Evolutionary conservation across 1,284 basidiomycete species (phyloP).

Genomic region (Ceratobasidium sp.): DNA sequence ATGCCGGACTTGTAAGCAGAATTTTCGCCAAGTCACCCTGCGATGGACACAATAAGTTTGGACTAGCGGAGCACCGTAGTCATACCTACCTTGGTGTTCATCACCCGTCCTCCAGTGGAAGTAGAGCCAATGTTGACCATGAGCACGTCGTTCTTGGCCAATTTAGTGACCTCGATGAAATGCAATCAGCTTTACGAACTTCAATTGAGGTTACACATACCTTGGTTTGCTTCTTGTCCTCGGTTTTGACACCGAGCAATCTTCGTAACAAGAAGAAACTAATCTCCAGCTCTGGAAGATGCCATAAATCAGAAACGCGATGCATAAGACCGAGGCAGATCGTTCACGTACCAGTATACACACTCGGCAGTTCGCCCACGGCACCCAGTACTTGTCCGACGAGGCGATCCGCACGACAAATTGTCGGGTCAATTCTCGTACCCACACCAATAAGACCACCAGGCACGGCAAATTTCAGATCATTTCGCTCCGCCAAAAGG

Average conservation of each 20-base stretch:
- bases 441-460: slow-evolving; percentile 98
- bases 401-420: slow-evolving; percentile 95
- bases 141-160: slow-evolving; percentile 91
- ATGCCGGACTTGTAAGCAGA: slow-evolving; percentile 88
- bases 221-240: slow-evolving; percentile 98
- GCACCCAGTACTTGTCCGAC: slow-evolving; percentile 96
- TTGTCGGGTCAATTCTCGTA: slow-evolving; percentile 93
- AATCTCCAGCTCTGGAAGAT: slow-evolving; percentile 78
- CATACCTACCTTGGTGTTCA: slow-evolving; percentile 82
- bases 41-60: not conserved
- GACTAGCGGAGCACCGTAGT: too few relatives aligned
- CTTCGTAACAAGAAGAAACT: slow-evolving; percentile 92
- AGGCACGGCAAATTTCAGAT: slow-evolving; percentile 93
- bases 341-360: slow-evolving; percentile 78
- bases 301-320: not conserved
- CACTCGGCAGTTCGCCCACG: slow-evolving; percentile 91
- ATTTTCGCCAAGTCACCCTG: slow-evolving; percentile 88
- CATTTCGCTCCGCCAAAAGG: slow-evolving; percentile 93
- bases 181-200: not conserved
- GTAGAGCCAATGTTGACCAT: slow-evolving; percentile 95
- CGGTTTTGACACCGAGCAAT: slow-evolving; percentile 96
- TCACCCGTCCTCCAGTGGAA: slow-evolving; percentile 90
- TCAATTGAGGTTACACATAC: slow-evolving; percentile 44
- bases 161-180: slow-evolving; percentile 71
- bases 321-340: not conserved